Conservation (phyloP, 2,329 filamentous ascomycete genomes). For the Beauveria scarabaeidicola region DNA sequence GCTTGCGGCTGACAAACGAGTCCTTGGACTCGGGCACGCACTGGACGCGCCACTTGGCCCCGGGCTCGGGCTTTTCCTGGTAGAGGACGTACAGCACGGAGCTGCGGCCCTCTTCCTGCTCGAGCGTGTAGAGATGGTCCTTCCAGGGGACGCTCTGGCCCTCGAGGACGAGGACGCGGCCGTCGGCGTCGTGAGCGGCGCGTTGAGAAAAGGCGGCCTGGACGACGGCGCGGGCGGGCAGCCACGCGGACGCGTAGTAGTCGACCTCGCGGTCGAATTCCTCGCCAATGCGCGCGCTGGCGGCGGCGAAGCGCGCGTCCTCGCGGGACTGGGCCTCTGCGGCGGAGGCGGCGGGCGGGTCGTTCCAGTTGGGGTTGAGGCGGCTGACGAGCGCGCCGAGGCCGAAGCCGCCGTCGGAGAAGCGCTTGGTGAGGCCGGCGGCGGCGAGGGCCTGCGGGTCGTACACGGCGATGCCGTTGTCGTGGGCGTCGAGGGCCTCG, state of each 20-base stretch:
- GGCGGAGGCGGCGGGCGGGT: slow-evolving; percentile 44
- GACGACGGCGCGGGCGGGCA: slow-evolving; percentile 77
- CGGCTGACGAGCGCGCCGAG: slow-evolving; percentile 77
- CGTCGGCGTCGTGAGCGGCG: slow-evolving; percentile 58
- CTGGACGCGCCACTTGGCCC: slow-evolving; percentile 87
- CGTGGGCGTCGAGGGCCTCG: slow-evolving; percentile 93
- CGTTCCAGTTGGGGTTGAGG: slow-evolving; percentile 75
- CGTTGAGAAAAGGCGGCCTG: slow-evolving; percentile 66
- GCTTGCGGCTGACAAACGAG: slow-evolving; percentile 86
- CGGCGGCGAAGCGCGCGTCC: slow-evolving; percentile 68
- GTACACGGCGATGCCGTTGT: slow-evolving; percentile 86
- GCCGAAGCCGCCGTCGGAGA: slow-evolving; percentile 73
- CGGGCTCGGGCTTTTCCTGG: slow-evolving; percentile 67
- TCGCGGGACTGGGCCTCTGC: slow-evolving; percentile 47
- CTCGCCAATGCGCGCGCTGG: slow-evolving; percentile 77
- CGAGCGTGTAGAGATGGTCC: slow-evolving; percentile 86
- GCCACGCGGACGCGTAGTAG: slow-evolving; percentile 68
- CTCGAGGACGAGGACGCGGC: slow-evolving; percentile 74
- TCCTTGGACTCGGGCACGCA: slow-evolving; percentile 77
- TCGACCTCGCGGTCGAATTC: slow-evolving; percentile 77
- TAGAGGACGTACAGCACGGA: slow-evolving; percentile 80
- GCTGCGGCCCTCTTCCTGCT: slow-evolving; percentile 58
- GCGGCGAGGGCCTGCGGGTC: slow-evolving; percentile 60
- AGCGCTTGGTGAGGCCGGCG: slow-evolving; percentile 72
- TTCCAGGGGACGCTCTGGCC: slow-evolving; percentile 83